These are phyloP conservation scores for Pisolithus tinctorius DNA, from an alignment of 768 basidiomycete genomes.

Conservation along the genomic window DNA sequence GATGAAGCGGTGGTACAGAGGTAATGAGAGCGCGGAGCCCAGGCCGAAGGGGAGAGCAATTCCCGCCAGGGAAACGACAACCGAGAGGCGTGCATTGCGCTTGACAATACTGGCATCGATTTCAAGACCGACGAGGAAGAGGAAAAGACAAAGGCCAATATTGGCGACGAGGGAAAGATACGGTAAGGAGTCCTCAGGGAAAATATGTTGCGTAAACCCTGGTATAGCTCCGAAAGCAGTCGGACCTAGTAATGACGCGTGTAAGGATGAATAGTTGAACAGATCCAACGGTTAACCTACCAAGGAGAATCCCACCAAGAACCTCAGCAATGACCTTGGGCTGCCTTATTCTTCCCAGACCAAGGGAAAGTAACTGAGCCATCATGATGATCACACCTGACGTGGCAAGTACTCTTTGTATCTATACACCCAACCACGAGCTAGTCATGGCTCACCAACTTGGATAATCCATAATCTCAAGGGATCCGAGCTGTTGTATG, in stretches of 20 bases:
- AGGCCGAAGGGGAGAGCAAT: conserved; percentile 86
- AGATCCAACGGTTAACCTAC: conserved; percentile 25
- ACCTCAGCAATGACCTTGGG: conserved; percentile 84
- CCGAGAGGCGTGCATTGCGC: conserved; percentile 64
- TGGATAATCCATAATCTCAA: conserved; percentile 73
- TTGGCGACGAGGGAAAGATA: conserved; percentile 85
- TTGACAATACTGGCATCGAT: conserved; percentile 77
- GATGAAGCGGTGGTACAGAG: conserved; percentile 60
- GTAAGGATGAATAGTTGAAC: neutral
- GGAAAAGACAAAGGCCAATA: conserved; percentile 81
- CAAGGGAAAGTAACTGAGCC: conserved; percentile 68
- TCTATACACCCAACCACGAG: neutral
- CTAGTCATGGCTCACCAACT: conserved; percentile 45
- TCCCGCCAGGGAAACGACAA: conserved; percentile 70
- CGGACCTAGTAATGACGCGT: conserved; percentile 19
- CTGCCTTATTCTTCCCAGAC: conserved; percentile 69
- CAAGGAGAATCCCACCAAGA: conserved; percentile 84
- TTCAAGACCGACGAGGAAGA: conserved; percentile 91
- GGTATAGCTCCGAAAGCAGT: conserved; percentile 78
- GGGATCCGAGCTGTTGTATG: conserved; percentile 61
- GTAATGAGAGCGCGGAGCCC: conserved; percentile 67
- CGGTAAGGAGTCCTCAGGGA: conserved; percentile 61
- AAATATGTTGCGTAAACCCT: conserved; percentile 80
- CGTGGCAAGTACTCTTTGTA: neutral
- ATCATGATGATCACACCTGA: conserved; percentile 78